Conservation (phyloP, 441 rosid genomes). For the Dalechampia spathulata region DNA sequence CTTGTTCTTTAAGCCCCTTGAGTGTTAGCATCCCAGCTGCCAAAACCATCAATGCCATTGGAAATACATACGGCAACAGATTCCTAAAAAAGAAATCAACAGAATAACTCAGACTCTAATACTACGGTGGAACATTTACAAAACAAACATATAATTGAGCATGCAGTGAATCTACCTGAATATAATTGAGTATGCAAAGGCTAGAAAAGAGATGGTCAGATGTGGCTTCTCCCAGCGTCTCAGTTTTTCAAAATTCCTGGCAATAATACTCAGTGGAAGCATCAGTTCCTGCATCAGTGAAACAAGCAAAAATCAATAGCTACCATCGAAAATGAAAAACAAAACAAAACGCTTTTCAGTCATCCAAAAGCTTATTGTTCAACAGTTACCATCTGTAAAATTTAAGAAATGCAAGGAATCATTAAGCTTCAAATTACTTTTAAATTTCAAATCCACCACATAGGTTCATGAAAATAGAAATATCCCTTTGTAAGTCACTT, state of each 20-base stretch:
- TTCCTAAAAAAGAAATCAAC: constrained; percentile 42
- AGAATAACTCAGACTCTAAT: constrained; percentile 9
- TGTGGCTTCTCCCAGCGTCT: constrained; percentile 91
- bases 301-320: neutral
- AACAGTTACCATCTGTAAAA: neutral
- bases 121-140: neutral
- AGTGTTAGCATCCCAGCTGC: constrained; percentile 79
- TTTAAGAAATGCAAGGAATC: neutral
- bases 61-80: constrained; percentile 65
- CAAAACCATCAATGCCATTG: constrained; percentile 48
- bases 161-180: constrained; percentile 44
- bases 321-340: neutral
- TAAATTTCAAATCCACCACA: too few species aligned
- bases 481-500: neutral
- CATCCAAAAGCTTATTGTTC: neutral
- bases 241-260: constrained; percentile 62
- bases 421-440: neutral
- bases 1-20: constrained; percentile 91
- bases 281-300: constrained; percentile 61
- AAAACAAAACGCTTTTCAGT: neutral
- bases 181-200: constrained; percentile 51
- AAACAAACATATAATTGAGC: neutral
- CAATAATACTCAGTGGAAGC: constrained; percentile 57
- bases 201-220: constrained; percentile 71
- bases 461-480: neutral